phyloP scores from a whole-genome alignment of 2,329 filamentous ascomycete genomes.

The Zymoseptoria crescenta region DNA sequence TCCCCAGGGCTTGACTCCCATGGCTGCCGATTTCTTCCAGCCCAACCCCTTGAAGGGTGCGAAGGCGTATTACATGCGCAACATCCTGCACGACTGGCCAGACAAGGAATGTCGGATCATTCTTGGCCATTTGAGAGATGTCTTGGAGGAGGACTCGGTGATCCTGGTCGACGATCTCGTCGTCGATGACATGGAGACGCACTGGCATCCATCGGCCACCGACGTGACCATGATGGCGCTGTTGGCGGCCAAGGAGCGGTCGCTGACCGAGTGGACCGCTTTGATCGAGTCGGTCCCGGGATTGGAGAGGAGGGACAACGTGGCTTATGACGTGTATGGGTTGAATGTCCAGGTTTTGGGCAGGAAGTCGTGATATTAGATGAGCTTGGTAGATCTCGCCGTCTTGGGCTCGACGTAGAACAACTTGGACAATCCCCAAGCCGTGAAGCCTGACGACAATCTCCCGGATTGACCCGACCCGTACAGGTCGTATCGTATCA shows the following conservation, averaged over 20 bases:
- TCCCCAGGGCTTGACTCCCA: constrained; percentile 2
- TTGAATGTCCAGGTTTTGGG: not conserved
- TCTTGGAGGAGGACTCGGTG: constrained; percentile 9
- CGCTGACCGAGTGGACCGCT: constrained; percentile 5
- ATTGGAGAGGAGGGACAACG: constrained; percentile 2
- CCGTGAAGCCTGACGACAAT: too few relatives aligned
- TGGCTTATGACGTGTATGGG: constrained; percentile 1
- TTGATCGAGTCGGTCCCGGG: constrained; percentile 5
- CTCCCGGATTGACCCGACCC: too few relatives aligned
- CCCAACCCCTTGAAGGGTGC: constrained; percentile 19
- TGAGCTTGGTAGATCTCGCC: too few relatives aligned
- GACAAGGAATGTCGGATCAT: constrained; percentile 16
- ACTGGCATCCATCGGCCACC: not conserved
- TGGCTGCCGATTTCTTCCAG: constrained; percentile 16
- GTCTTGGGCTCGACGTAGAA: too few relatives aligned
- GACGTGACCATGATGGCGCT: constrained; percentile 9
- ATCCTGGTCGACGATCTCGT: constrained; percentile 11
- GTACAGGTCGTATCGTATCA: too few relatives aligned
- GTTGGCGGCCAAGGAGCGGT: constrained; percentile 7
- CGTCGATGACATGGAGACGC: not conserved
- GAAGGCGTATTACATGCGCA: constrained; percentile 23
- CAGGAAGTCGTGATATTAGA: not conserved
- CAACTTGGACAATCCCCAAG: too few relatives aligned
- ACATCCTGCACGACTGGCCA: constrained; percentile 20
- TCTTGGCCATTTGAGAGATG: constrained; percentile 9